Percentiles rank a stretch among this genome's conserved stretches.
phyloP scores from a whole-genome alignment of 352 stramenopile genomes.

The Globisporangium alternatum region DNA sequence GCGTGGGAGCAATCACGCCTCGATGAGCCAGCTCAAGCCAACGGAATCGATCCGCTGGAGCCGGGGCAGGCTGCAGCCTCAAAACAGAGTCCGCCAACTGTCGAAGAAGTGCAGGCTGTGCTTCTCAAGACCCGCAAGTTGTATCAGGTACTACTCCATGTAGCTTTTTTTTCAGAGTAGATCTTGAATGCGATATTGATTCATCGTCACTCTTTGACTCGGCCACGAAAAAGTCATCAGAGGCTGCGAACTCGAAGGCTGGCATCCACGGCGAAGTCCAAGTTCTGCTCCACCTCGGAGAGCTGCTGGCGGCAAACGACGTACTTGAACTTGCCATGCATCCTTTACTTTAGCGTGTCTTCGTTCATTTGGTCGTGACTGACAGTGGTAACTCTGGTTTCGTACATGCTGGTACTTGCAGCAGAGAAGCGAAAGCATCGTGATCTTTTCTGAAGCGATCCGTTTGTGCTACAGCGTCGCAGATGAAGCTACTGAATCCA shows the following conservation, averaged over 20 bases:
- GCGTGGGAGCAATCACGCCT: slow-evolving; percentile 22
- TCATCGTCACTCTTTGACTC: neutral
- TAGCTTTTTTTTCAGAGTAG: neutral
- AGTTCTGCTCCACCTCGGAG: slow-evolving; percentile 45
- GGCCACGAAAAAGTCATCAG: slow-evolving; percentile 21
- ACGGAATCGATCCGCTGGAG: neutral
- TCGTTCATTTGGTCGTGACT: neutral
- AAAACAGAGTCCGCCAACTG: neutral
- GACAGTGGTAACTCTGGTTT: neutral
- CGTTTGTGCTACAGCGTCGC: slow-evolving; percentile 38
- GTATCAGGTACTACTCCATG: slow-evolving; percentile 27
- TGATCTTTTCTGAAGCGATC: slow-evolving; percentile 36
- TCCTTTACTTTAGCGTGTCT: neutral
- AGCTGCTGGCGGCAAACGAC: slow-evolving; percentile 28
- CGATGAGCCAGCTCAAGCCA: slow-evolving; percentile 2
- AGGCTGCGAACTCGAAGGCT: slow-evolving; percentile 26
- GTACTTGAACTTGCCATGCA: slow-evolving; percentile 18
- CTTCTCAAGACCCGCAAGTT: slow-evolving; percentile 25
- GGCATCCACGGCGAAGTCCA: slow-evolving; percentile 39
- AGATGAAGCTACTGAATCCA: slow-evolving; percentile 45
- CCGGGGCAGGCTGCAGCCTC: neutral
- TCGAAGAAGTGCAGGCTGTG: slow-evolving; percentile 3
- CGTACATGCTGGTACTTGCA: slow-evolving; percentile 10
- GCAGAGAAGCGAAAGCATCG: slow-evolving; percentile 31
- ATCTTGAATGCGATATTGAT: neutral